Percentiles rank a stretch among this genome's conserved stretches.
Conservation (phyloP, 345 rosid species). For the Moricandia moricandioides region DNA sequence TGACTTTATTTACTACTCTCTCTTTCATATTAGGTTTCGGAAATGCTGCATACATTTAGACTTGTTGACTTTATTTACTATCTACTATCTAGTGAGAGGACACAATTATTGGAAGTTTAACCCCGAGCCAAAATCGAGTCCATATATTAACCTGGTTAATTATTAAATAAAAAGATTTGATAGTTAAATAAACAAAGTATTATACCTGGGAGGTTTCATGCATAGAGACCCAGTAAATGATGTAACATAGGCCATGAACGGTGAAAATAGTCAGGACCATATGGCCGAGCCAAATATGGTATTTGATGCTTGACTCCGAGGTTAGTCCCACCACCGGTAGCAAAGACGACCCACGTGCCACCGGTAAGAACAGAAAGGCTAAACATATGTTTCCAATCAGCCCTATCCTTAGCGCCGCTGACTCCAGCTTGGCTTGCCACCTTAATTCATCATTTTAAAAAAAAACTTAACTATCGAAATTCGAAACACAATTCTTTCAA, state of each 20-base stretch:
- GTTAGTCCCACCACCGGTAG: slow-evolving; percentile 63
- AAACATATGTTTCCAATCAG: slow-evolving; percentile 64
- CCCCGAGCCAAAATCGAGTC: not conserved
- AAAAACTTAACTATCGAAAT: not conserved
- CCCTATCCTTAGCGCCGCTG: slow-evolving; percentile 43
- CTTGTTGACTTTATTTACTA: slow-evolving; percentile 7
- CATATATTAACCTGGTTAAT: not conserved
- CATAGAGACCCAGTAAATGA: slow-evolving; percentile 44
- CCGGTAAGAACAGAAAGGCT: slow-evolving; percentile 66
- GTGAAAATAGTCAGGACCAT: slow-evolving; percentile 59
- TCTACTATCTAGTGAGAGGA: not conserved
- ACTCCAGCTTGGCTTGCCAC: slow-evolving; percentile 55
- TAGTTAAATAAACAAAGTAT: slow-evolving; percentile 35
- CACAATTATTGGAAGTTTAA: not conserved
- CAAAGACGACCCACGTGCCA: slow-evolving; percentile 76
- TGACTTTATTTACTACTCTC: slow-evolving; percentile 13
- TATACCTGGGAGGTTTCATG: slow-evolving; percentile 47
- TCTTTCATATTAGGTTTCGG: no score
- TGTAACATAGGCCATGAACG: slow-evolving; percentile 58
- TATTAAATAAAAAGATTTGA: not conserved
- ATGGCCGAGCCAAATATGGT: slow-evolving; percentile 90
- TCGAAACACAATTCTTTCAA: no score
- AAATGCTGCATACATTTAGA: no score
- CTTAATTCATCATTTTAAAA: slow-evolving; percentile 27
- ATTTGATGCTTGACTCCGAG: slow-evolving; percentile 83